phyloP scores from a whole-genome alignment of 176 grass and related monocot genomes.

The Rhipidocladum racemiflorum region DNA sequence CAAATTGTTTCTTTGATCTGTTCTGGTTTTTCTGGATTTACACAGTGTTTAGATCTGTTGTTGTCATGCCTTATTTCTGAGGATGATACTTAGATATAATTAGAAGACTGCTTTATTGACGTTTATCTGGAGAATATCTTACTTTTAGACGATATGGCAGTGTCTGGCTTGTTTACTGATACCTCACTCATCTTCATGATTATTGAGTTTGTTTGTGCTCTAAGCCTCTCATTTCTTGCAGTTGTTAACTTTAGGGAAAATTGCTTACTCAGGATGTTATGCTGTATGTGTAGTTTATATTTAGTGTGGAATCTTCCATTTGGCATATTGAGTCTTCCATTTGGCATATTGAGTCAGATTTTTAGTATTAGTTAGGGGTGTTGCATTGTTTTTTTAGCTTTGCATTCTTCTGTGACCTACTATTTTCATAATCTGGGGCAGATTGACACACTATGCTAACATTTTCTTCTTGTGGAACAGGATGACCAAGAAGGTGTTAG shows the following conservation, averaged over 20 bases:
- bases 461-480: constrained; percentile 38
- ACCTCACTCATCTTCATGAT: neutral
- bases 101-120: neutral
- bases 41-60: neutral
- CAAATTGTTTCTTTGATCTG: neutral
- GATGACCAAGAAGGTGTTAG: constrained; percentile 95
- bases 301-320: neutral
- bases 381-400: neutral
- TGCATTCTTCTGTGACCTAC: neutral
- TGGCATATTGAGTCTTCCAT: neutral
- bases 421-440: constrained; percentile 4
- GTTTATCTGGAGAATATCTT: neutral
- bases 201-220: neutral
- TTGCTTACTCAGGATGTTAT: neutral
- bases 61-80: neutral
- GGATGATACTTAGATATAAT: neutral
- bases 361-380: neutral
- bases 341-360: neutral
- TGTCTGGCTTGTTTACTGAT: neutral
- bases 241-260: neutral
- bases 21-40: neutral
- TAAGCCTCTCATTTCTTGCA: neutral
- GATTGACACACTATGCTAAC: neutral
- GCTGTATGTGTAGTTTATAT: neutral
- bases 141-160: neutral